A percentile compares a stretch with the other conserved stretches of the same genome.
phyloP scores from a whole-genome alignment of 78 protist species.

The Dictyostelium firmibasis region DNA sequence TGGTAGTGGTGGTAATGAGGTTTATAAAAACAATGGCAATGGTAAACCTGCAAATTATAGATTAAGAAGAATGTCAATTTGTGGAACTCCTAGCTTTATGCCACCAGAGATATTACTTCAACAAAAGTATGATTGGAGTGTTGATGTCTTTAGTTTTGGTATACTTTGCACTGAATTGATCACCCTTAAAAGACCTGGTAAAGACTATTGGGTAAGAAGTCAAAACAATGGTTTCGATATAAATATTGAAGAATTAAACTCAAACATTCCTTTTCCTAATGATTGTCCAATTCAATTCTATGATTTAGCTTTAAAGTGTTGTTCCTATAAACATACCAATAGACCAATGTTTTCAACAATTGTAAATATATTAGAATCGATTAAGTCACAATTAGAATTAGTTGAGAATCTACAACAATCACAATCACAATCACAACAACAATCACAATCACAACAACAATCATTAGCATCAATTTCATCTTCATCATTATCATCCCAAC shows the following conservation, averaged over 20 bases:
- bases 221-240: conserved; percentile 71
- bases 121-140: conserved; percentile 59
- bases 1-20: neutral
- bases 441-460: neutral
- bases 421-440: neutral
- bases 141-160: conserved; percentile 75
- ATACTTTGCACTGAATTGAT: conserved; percentile 49
- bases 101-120: conserved; percentile 70
- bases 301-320: conserved; percentile 58
- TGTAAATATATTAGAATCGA: conserved; percentile 19
- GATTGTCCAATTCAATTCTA: conserved; percentile 32
- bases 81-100: conserved; percentile 79
- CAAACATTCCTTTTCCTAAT: neutral
- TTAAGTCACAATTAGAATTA: neutral
- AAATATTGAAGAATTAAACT: conserved; percentile 29
- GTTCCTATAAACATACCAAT: neutral
- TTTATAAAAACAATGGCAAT: conserved; percentile 47
- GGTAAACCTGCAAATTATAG: conserved; percentile 40
- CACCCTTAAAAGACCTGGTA: conserved; percentile 72
- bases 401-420: neutral
- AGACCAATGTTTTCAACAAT: conserved; percentile 64
- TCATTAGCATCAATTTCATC: neutral
- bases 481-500: neutral
- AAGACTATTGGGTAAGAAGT: conserved; percentile 77
- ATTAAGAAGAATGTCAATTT: conserved; percentile 61